Percentiles rank a stretch among this genome's conserved stretches.
Evolutionary conservation across 2,329 filamentous ascomycete species (phyloP).

Genomic region (Calonectria ilicicola): DNA sequence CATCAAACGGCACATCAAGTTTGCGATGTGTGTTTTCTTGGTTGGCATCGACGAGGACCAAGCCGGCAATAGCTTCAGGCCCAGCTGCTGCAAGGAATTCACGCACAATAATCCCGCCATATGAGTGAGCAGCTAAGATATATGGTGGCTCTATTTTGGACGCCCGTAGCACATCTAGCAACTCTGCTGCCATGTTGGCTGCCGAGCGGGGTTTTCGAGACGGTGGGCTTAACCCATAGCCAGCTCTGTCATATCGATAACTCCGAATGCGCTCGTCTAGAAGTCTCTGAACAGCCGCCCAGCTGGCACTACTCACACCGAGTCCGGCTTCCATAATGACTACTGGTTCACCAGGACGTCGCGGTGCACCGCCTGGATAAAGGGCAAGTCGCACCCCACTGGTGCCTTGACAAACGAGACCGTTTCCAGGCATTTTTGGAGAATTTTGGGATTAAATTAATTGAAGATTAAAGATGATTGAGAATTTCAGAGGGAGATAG

Average conservation of each 20-base stretch:
- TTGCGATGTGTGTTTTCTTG: neutral
- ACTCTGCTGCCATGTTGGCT: neutral
- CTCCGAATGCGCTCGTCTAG: neutral
- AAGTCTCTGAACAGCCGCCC: neutral
- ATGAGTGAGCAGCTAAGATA: neutral
- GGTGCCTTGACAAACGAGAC: too few relatives aligned
- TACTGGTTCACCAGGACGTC: neutral
- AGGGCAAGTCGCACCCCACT: too few relatives aligned
- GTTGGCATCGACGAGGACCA: neutral
- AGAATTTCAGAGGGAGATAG: too few relatives aligned
- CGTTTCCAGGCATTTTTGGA: too few relatives aligned
- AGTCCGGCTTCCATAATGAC: neutral
- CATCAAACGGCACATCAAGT: neutral
- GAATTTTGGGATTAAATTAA: too few relatives aligned
- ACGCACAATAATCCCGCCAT: neutral
- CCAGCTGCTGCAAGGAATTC: neutral
- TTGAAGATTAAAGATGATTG: too few relatives aligned
- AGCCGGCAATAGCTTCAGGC: neutral
- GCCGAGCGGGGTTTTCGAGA: neutral
- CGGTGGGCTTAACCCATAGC: neutral
- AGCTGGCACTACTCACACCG: neutral
- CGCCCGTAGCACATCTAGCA: neutral
- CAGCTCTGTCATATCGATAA: neutral
- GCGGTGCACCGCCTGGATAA: neutral
- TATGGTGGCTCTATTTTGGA: neutral